Base-by-base conservation (phyloP, 805 yeast genomes). In the Ogataea allantospora region DNA sequence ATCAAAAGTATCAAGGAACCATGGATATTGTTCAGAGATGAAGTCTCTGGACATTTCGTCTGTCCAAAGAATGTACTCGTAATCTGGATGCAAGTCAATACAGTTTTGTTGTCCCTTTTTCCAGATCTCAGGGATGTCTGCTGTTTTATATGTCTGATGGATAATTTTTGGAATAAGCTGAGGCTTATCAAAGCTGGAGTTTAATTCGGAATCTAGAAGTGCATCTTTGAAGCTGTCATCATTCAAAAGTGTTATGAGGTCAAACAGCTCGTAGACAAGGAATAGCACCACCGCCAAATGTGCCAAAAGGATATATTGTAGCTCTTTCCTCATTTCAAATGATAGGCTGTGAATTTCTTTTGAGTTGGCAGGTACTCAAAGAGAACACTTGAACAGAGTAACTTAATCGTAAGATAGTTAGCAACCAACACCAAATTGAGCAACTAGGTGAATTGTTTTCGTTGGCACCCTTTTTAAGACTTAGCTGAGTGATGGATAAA, bases 91-190 rank as follows among this genome's bases (percentile, higher is more conserved):
- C 39, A 82, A 64, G 44, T 83, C 84, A 27, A 77, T 71, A 57
- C 95, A 87, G 17, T 76, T 75, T 56, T 79, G 73, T 54, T 86
- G 95, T 19, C 95, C 88, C 5, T 71, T 74, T 43, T 66, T 68
- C 97, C 97, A 89, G 32, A 73, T 68, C 33, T 79, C 88, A 3
- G 97, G 97, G 11, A 88, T 76, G 14, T 80, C 73, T 10, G 67
- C 71, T 14, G 86, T 83, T 58, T 85, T 88, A 63, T 89, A 89
- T 10, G 96, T 89, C 61, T 89, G 97, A 58, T 89, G 97, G 38
- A 89, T 88, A 57, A 88, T 88, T 54, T 83, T 85, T 25, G 97
- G 97, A 30, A 88, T 87, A 25, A 83, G 57, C 42, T 71, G 72
- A 7, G 79, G 78, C 40, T 66, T 65, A 6, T 62, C 55, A n/a